Conservation (phyloP, 345 rosid genomes). For the Eucalyptus sp. region DNA sequence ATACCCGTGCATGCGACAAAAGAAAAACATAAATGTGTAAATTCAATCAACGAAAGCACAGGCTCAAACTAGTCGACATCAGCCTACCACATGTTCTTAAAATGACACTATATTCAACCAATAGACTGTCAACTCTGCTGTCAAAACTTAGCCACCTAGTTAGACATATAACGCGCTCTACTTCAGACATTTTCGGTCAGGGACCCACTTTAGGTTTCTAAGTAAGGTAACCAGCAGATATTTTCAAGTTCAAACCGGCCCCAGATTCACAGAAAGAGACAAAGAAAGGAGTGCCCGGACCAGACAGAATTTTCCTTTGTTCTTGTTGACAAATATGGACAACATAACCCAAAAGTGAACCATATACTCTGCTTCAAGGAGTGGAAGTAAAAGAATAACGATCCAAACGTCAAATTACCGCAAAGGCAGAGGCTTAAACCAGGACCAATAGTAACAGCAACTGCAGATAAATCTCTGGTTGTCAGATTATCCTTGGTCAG, state of each 20-base stretch:
- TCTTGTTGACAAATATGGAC: background rate
- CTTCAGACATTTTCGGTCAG: background rate
- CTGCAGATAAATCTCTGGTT: conserved; percentile 63
- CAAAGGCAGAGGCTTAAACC: conserved; percentile 89
- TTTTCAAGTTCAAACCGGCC: background rate
- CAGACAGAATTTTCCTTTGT: background rate
- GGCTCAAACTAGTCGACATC: background rate
- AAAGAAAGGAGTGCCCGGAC: background rate
- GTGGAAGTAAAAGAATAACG: background rate
- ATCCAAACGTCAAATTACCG: conserved; percentile 21
- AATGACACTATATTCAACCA: background rate
- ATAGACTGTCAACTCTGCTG: background rate
- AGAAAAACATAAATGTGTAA: background rate
- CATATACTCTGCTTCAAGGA: background rate
- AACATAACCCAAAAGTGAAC: background rate
- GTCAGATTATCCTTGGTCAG: conserved; percentile 56
- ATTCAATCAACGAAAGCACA: background rate
- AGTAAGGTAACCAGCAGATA: background rate
- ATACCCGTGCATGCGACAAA: background rate
- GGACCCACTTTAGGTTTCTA: background rate
- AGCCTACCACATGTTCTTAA: background rate
- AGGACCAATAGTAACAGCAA: conserved; percentile 97
- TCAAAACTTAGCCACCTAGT: background rate
- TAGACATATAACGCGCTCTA: background rate
- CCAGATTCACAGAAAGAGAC: background rate